phyloP scores from a whole-genome alignment of 306 rosid genomes.

The Gastrolobium bilobum region DNA sequence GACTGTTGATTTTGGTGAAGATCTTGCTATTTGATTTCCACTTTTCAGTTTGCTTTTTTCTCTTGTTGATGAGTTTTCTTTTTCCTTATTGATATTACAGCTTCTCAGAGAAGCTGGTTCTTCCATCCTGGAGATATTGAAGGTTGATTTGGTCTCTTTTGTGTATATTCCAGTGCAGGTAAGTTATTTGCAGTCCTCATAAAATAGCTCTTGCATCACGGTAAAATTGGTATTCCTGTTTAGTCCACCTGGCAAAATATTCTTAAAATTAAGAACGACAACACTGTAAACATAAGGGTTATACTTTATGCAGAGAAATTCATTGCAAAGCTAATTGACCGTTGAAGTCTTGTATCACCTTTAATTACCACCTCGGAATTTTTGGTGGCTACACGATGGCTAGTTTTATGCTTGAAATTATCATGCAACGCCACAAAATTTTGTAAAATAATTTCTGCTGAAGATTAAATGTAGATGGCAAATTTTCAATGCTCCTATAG shows the following conservation, averaged over 20 bases:
- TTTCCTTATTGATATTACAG: constrained; percentile 61
- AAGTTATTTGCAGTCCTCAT: constrained; percentile 48
- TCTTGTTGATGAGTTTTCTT: constrained; percentile 54
- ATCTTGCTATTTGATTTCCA: constrained; percentile 41
- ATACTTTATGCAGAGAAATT: constrained; percentile 7
- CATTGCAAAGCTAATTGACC: constrained; percentile 16
- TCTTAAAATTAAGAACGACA: constrained; percentile 14
- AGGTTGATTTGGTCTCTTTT: constrained; percentile 80
- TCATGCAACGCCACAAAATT: constrained; percentile 24
- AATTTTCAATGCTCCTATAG: constrained; percentile 19
- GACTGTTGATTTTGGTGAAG: constrained; percentile 50
- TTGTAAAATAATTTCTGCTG: constrained; percentile 10
- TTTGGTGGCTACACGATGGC: constrained; percentile 27
- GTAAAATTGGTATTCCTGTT: constrained; percentile 31
- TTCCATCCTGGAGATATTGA: constrained; percentile 91
- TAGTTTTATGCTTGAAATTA: constrained; percentile 33
- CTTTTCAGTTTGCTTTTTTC: constrained; percentile 46
- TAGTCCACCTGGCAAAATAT: constrained; percentile 21
- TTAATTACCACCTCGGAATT: constrained; percentile 9
- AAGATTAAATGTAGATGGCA: constrained; percentile 32
- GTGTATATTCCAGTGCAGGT: constrained; percentile 88
- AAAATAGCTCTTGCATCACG: constrained; percentile 40
- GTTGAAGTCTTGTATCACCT: constrained; percentile 36
- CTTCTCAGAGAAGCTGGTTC: constrained; percentile 84
- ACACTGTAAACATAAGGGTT: constrained; percentile 20